phyloP scores from a whole-genome alignment of 768 basidiomycete species.

The Lanmaoa pseudosensibilis region DNA sequence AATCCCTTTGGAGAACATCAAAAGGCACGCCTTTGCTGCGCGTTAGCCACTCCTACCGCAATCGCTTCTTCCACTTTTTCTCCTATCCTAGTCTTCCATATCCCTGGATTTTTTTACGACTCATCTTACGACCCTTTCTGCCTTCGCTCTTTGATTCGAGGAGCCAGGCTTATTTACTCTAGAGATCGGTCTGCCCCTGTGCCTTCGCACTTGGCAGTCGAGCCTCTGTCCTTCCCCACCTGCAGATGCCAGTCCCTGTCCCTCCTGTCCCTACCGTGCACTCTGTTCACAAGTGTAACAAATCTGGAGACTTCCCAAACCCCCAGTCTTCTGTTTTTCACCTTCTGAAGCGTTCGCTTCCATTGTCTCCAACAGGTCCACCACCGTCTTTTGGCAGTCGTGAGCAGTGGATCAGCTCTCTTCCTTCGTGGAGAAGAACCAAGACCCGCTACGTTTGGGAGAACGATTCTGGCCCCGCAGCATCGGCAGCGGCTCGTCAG shows the following conservation, averaged over 20 bases:
- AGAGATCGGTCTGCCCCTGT: constrained; percentile 44
- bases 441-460: constrained; percentile 70
- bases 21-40: constrained; percentile 95
- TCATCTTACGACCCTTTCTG: constrained; percentile 58
- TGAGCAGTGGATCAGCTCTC: constrained; percentile 71
- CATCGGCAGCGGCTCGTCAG: constrained; percentile 36
- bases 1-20: constrained; percentile 40
- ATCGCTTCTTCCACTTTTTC: constrained; percentile 27
- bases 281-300: constrained; percentile 60
- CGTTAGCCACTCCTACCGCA: constrained; percentile 62
- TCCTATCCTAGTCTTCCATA: constrained; percentile 31
- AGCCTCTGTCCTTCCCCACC: constrained; percentile 39
- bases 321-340: constrained; percentile 48
- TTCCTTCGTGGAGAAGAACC: constrained; percentile 70
- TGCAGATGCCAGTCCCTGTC: constrained; percentile 89
- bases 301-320: constrained; percentile 40
- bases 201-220: constrained; percentile 44
- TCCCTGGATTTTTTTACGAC: constrained; percentile 57
- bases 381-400: constrained; percentile 65
- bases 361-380: constrained; percentile 57
- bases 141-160: constrained; percentile 41
- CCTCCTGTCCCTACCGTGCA: constrained; percentile 61
- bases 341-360: constrained; percentile 56
- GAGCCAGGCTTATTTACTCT: constrained; percentile 39
- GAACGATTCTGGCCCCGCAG: constrained; percentile 39